Percentiles rank a stretch among this genome's conserved stretches.
Evolutionary conservation across 2,329 filamentous ascomycete species (phyloP).

Genomic region (Penicillium brevicompactum): DNA sequence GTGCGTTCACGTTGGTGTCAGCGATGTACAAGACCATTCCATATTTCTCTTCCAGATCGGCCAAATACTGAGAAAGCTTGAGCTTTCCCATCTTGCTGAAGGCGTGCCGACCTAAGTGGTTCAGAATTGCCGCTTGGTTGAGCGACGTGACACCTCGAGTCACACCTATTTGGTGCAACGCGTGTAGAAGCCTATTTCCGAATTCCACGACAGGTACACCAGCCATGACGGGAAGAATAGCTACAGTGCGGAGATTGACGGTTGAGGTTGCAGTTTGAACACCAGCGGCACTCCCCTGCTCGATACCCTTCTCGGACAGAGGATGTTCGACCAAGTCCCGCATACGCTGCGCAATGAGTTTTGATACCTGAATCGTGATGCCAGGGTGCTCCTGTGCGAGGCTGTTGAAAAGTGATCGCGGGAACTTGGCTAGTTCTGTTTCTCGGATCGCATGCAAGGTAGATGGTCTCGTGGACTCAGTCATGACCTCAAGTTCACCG

Average conservation of each 20-base stretch:
- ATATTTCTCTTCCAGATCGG: constrained; percentile 96
- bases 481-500: constrained; percentile 94
- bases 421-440: constrained; percentile 94
- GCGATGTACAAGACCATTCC: constrained; percentile 94
- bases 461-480: constrained; percentile 85
- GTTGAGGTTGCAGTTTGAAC: constrained; percentile 70
- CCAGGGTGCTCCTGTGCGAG: constrained; percentile 94
- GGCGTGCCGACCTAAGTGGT: constrained; percentile 91
- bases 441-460: constrained; percentile 95
- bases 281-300: constrained; percentile 58
- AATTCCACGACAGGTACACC: constrained; percentile 96
- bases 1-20: constrained; percentile 94
- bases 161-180: constrained; percentile 84
- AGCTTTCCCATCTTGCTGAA: constrained; percentile 98
- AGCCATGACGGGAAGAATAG: constrained; percentile 84
- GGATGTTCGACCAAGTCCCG: constrained; percentile 82
- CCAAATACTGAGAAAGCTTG: constrained; percentile 92
- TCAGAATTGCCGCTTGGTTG: constrained; percentile 90
- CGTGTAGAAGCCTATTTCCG: constrained; percentile 82
- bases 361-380: constrained; percentile 98
- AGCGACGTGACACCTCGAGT: constrained; percentile 87
- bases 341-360: constrained; percentile 97
- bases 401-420: constrained; percentile 94
- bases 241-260: constrained; percentile 88
- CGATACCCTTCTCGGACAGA: constrained; percentile 65